These are phyloP conservation scores for Spathaspora girioi DNA, from an alignment of 805 yeast species.

Conservation along the genomic window DNA sequence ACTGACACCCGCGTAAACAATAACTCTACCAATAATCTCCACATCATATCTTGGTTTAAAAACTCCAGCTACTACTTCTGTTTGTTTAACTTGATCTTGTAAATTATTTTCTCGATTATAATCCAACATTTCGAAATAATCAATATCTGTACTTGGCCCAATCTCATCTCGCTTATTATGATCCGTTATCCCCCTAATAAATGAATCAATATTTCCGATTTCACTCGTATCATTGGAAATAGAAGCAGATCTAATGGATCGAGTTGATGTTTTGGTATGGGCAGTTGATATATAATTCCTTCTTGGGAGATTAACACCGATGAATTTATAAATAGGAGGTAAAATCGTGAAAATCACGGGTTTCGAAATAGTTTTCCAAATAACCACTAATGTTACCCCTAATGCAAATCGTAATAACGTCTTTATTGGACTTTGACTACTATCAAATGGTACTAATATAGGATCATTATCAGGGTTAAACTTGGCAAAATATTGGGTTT, in stretches of 20 bases:
- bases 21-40: constrained; percentile 70
- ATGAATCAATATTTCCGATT: constrained; percentile 21
- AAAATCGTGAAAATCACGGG: constrained; percentile 56
- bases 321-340: constrained; percentile 52
- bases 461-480: constrained; percentile 21
- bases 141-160: constrained; percentile 39
- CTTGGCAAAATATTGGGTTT: constrained; percentile 23
- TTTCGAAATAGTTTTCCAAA: constrained; percentile 76
- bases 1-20: constrained; percentile 82
- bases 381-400: constrained; percentile 59
- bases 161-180: constrained; percentile 23
- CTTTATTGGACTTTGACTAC: constrained; percentile 43
- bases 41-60: constrained; percentile 64
- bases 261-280: constrained; percentile 23
- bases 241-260: constrained; percentile 36
- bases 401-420: constrained; percentile 47
- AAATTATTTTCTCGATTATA: constrained; percentile 15
- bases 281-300: constrained; percentile 37
- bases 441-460: constrained; percentile 22
- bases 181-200: constrained; percentile 22
- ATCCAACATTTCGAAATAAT: constrained; percentile 38
- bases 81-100: neutral
- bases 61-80: constrained; percentile 32
- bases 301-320: constrained; percentile 38
- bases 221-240: constrained; percentile 30